A percentile compares a stretch with the other conserved stretches of the same genome.
These are phyloP conservation scores for Curvularia spicifera DNA, from an alignment of 2,329 filamentous ascomycete genomes.

Conservation along the genomic window DNA sequence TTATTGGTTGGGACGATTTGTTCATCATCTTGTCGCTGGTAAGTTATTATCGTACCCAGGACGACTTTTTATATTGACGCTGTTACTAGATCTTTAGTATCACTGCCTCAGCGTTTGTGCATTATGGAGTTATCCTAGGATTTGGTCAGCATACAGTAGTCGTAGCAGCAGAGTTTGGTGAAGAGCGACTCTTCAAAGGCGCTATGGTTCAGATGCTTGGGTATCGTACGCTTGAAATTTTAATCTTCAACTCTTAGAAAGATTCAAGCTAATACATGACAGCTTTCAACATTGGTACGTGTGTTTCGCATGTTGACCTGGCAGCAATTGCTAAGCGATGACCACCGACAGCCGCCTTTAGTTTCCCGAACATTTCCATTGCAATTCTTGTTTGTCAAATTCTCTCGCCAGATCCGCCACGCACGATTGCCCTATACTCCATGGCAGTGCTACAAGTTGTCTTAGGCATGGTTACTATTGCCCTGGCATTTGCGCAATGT, in stretches of 20 bases:
- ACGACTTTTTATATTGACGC: not conserved
- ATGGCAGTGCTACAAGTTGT: not conserved
- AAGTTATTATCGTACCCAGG: not conserved
- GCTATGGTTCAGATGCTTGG: slow-evolving; percentile 18
- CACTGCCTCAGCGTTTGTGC: slow-evolving; percentile 11
- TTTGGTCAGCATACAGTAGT: slow-evolving; percentile 14
- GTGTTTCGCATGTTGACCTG: not conserved
- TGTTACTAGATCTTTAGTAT: slow-evolving; percentile 10
- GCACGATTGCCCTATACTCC: not conserved
- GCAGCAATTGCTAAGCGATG: not conserved
- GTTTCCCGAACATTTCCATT: not conserved
- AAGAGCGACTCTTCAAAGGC: slow-evolving; percentile 9
- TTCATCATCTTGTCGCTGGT: slow-evolving; percentile 19
- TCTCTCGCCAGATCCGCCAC: not conserved
- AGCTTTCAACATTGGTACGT: slow-evolving; percentile 1
- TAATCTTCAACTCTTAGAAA: not conserved
- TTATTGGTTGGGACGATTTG: slow-evolving; percentile 20
- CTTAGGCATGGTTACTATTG: slow-evolving; percentile 11
- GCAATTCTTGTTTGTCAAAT: not conserved
- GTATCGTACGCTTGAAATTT: slow-evolving; percentile 9
- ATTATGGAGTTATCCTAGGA: slow-evolving; percentile 13
- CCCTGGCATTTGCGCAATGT: slow-evolving; percentile 17
- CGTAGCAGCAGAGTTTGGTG: slow-evolving; percentile 5
- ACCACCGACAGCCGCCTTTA: not conserved
- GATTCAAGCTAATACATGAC: not conserved